Evolutionary conservation across 306 rosid species (phyloP), one percentile per base, ranked within the genome.

Genomic region (Glycyrrhiza uralensis): DNA sequence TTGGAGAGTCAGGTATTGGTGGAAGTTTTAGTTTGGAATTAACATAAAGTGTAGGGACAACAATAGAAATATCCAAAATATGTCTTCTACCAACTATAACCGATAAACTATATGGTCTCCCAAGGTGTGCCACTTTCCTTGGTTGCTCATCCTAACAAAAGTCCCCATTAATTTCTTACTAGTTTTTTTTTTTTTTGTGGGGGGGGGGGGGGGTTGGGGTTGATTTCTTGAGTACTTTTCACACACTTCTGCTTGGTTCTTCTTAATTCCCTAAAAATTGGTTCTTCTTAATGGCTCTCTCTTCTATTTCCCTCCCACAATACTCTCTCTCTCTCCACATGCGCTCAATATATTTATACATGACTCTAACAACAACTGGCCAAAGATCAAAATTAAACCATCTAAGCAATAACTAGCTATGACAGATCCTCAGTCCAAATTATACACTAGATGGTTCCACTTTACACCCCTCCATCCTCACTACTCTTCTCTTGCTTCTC

Each of bases 391-490:
- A 33, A 15, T n/a, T n/a, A 38, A 10, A 2, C 20, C 61, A 61
- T 15, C 28, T 38, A 55, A 58, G 46, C 22, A 60, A 33, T 59
- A 44, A 72, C 74, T 59, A 44, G 68, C 74, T 35, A 88, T 88
- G 93, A 67, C 87, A 63, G 85, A 88, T 76, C 93, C 90, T 75
- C 68, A 77, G 5, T 74, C 86, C 56, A 80, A 76, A 56, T 30
- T 75, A 64, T 81, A 76, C 69, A 59, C 60, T 63, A 75, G 55
- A 39, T 79, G 83, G 83, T 65, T 79, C 78, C 83, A 81, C 82
- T 83, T 81, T 86, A 87, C 61, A 41, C 84, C 81, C 65, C 80
- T 49, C 30, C 81, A 32, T 49, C 84, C 86, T 32, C 74, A 49
- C 54, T 28, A 46, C 50, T 59, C 26, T 35, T 56, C 80, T 26